Base-by-base conservation (phyloP, 768 basidiomycete genomes). In the Tricholoma furcatifolium region DNA sequence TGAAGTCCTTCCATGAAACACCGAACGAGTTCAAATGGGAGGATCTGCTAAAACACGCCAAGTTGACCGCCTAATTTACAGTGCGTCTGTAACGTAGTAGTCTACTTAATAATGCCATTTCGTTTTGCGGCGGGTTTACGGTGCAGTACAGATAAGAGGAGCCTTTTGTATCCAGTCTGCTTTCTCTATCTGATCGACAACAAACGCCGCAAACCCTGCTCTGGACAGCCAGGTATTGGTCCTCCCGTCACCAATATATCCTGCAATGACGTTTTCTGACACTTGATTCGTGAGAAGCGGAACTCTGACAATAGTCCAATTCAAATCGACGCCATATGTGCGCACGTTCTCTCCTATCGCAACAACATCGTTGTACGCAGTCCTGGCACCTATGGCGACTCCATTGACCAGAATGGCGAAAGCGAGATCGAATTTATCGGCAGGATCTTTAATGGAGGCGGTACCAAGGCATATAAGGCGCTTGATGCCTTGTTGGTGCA, bases 21-120 rank as follows among this genome's bases (percentile, higher is more conserved):
- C 92, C 93, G 2, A 74, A 78, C 34, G 76, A 85, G 46, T 98
- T 97, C 70, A 79, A 82, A 57, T 94, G 93, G 91, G 79, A 91
- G 58, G 81, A 87, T 42, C 68, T 97, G 61, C 62, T 97, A 53
- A 79, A 83, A 65, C 74, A 78, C 51, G 72, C 75, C 27, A 70
- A 67, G 48, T 63, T 60, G 56, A 64, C 59, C 57, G 48, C 61
- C 32, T 67, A 62, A 53, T 34, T 47, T 38, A 41, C 36, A 20
- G 34, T 47, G 36, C 30, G 27, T 44, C 34, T 23, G 3, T 30
- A 50, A 18, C 45, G 38, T 34, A 40, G 30, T 27, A 4, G 39
- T 34, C 11, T 15, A 9, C 34, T 34, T 18, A 21, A 24, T 17
- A 20, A 21, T 34, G 24, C 11, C 35, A 35, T 47, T 7, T 51